Evolutionary conservation across 2,329 filamentous ascomycete species (phyloP), one percentile per base, ranked within the genome.

Genomic region (Ophiostoma quercus): DNA sequence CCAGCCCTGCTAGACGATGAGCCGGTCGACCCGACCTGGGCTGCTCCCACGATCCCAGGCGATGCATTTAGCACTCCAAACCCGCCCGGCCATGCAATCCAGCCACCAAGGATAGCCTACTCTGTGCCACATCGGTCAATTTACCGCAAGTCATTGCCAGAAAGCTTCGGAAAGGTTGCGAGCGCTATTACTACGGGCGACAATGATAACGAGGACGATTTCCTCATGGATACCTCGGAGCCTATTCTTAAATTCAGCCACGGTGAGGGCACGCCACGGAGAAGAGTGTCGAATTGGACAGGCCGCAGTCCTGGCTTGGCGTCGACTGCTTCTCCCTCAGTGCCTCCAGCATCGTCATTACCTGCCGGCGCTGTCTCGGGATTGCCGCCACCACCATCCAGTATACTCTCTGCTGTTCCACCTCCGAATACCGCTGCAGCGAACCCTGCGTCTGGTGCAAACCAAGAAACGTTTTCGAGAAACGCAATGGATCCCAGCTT

Each of bases 11-110:
- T 32, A 3, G 57, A 32, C 5, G 34, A 9, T 16, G 43, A 47
- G 34, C 6, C 43, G 2, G 43, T 76, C 25, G 81, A 83, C 67
- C 78, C 81, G 3, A 72, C 75, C 0, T 83, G 81, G 81, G 76
- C 76, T 34, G 75, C 75, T 0, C 80, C 81, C 1, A 78, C 79
- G 5, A 72, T 81, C 8, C 75, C 76, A 7, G 72, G 67, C n/a
- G 69, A 74, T 2, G 73, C 72, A 1, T 72, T 75, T 37, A 67
- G 70, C 34, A 72, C 63, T 3, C 67, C 66, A 19, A 29, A 12
- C 14, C 65, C 65, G 3, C 37, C n/a, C 3, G 47, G n/a, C 29
- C 9, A 25, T 19, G 62, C 12, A 2, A 19, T 39, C 22, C 6
- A 32, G 29, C 47, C 47, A 34, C 57, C 43, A 51, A 32, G 67